Conservation (phyloP, 2,329 filamentous ascomycete genomes). For the Stagonosporopsis chrysanthemi region DNA sequence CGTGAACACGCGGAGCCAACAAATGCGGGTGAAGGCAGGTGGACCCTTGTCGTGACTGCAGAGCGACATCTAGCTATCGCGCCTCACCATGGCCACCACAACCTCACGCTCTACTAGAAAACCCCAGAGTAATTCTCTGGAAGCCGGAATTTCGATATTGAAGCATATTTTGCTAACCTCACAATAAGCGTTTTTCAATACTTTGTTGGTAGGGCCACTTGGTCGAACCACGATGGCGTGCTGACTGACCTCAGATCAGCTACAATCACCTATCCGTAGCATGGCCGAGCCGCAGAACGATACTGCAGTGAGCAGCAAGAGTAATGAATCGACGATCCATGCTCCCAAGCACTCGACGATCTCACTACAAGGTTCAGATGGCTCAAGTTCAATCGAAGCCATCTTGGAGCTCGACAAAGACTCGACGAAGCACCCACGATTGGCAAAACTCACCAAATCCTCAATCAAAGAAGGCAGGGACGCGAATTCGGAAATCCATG, state of each 20-base stretch:
- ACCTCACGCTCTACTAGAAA: background rate
- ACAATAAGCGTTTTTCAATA: background rate
- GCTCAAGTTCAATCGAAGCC: slow-evolving; percentile 11
- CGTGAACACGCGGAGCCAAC: slow-evolving; percentile 11
- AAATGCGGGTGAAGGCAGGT: slow-evolving; percentile 10
- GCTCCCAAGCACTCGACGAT: slow-evolving; percentile 15
- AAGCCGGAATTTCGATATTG: background rate
- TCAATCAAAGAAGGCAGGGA: slow-evolving; percentile 1
- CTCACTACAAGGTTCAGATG: slow-evolving; percentile 14
- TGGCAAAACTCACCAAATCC: slow-evolving; percentile 30
- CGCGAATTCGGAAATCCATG: slow-evolving; percentile 14
- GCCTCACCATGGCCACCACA: slow-evolving; percentile 4
- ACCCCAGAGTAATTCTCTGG: background rate
- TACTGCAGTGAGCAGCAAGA: slow-evolving; percentile 1
- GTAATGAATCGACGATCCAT: background rate
- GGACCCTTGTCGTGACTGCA: slow-evolving; percentile 9
- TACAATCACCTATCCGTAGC: background rate
- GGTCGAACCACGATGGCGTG: background rate
- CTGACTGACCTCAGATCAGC: background rate
- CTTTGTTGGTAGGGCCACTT: background rate
- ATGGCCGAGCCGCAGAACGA: slow-evolving; percentile 17
- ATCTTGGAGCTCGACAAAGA: slow-evolving; percentile 25
- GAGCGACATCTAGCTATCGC: slow-evolving; percentile 15
- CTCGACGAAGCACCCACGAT: slow-evolving; percentile 23
- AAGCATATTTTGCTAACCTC: background rate